phyloP scores from a whole-genome alignment of 345 rosid species.

The Bruguiera sexangula region DNA sequence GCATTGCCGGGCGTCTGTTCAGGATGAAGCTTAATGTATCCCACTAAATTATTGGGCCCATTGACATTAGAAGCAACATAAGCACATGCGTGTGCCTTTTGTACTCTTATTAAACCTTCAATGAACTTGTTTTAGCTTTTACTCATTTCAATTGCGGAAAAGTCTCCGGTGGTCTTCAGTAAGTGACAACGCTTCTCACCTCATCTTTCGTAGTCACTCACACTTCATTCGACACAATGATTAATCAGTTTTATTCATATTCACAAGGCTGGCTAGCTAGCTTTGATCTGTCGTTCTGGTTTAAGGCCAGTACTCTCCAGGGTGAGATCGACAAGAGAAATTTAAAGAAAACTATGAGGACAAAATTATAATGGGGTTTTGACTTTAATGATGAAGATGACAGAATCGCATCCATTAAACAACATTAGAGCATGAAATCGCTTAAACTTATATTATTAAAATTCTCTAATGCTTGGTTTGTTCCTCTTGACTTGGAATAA shows the following conservation, averaged over 20 bases:
- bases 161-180: not conserved
- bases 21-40: constrained; percentile 27
- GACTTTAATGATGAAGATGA: no score
- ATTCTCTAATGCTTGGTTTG: constrained; percentile 2
- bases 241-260: no score
- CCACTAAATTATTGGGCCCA: constrained; percentile 27
- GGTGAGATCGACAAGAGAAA: no score
- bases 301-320: no score
- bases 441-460: not conserved
- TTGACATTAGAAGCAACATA: constrained; percentile 30
- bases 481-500: not conserved
- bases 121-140: constrained; percentile 7
- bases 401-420: no score
- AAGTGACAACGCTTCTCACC: not conserved
- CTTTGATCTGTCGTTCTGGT: no score
- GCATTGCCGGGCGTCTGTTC: constrained; percentile 22
- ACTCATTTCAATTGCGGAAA: not conserved
- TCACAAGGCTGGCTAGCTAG: no score
- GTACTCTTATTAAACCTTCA: constrained; percentile 12
- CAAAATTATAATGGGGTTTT: no score
- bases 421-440: no score
- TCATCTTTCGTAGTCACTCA: not conserved
- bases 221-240: not conserved
- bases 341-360: no score
- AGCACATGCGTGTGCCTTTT: constrained; percentile 41